Conservation (phyloP, 768 basidiomycete species). For the Galerina sulciceps region DNA sequence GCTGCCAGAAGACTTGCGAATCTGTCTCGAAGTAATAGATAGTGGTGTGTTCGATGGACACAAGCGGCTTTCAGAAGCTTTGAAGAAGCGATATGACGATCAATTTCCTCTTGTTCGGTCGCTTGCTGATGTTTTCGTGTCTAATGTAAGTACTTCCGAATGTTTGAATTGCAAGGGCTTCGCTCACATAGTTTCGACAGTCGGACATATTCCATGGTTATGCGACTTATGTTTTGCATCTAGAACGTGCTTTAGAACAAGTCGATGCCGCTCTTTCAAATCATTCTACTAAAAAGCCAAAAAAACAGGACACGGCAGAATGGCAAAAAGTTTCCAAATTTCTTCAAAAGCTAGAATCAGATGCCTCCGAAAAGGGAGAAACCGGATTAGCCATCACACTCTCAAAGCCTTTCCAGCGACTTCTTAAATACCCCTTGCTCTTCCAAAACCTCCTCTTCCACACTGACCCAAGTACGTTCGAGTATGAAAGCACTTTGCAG, state of each 20-base stretch:
- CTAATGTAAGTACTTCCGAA: conserved; percentile 67
- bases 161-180: conserved; percentile 15
- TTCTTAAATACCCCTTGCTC: conserved; percentile 95
- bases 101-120: conserved; percentile 94
- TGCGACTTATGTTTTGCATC: conserved; percentile 90
- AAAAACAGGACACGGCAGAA: conserved; percentile 79
- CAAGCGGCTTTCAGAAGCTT: conserved; percentile 77
- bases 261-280: conserved; percentile 81
- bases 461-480: conserved; percentile 95
- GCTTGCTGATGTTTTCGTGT: conserved; percentile 94
- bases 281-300: conserved; percentile 71
- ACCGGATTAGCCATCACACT: conserved; percentile 93
- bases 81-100: conserved; percentile 92
- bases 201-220: conserved; percentile 94
- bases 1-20: conserved; percentile 85
- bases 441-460: conserved; percentile 98
- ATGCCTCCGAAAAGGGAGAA: conserved; percentile 85
- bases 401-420: conserved; percentile 95
- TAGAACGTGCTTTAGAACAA: conserved; percentile 88
- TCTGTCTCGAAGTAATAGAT: conserved; percentile 86
- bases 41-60: conserved; percentile 90
- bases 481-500: conserved; percentile 94
- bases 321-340: conserved; percentile 80
- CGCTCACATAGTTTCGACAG: conserved; percentile 41
- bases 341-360: conserved; percentile 77